Evolutionary conservation across 768 basidiomycete species (phyloP).

Genomic region (Lanmaoa rubissima): DNA sequence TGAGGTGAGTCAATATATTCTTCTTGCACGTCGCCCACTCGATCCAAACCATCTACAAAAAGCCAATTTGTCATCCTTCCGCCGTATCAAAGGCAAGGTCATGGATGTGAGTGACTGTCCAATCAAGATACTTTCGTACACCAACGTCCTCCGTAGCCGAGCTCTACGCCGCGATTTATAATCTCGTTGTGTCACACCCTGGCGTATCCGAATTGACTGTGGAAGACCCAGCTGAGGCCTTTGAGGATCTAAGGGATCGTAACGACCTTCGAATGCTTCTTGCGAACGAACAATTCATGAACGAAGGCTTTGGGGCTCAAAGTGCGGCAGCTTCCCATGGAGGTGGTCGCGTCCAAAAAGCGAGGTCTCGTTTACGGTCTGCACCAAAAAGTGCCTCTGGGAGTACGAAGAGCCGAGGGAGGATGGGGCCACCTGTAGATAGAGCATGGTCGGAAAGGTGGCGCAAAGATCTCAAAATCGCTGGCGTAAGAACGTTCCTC

Average conservation of each 20-base stretch:
- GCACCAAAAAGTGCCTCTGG: conserved; percentile 22
- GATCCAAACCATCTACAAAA: neutral
- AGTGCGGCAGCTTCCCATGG: conserved; percentile 40
- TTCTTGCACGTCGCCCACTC: neutral
- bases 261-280: conserved; percentile 84
- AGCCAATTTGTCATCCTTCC: conserved; percentile 95
- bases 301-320: conserved; percentile 60
- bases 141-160: conserved; percentile 51
- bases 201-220: conserved; percentile 90
- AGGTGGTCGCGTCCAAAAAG: conserved; percentile 42
- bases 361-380: conserved; percentile 39
- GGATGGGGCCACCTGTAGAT: conserved; percentile 75
- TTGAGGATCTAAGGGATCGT: conserved; percentile 93
- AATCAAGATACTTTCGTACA: neutral
- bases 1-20: conserved; percentile 55
- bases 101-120: conserved; percentile 68
- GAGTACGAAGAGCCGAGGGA: conserved; percentile 42
- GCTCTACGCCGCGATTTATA: conserved; percentile 84
- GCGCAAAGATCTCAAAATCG: conserved; percentile 85
- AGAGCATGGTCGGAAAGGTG: conserved; percentile 77
- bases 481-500: conserved; percentile 53
- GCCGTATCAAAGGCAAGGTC: conserved; percentile 85
- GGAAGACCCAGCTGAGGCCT: conserved; percentile 97
- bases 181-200: conserved; percentile 62
- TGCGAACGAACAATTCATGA: conserved; percentile 59